Base-by-base conservation (phyloP, 306 rosid species). In the Ceratonia siliqua region DNA sequence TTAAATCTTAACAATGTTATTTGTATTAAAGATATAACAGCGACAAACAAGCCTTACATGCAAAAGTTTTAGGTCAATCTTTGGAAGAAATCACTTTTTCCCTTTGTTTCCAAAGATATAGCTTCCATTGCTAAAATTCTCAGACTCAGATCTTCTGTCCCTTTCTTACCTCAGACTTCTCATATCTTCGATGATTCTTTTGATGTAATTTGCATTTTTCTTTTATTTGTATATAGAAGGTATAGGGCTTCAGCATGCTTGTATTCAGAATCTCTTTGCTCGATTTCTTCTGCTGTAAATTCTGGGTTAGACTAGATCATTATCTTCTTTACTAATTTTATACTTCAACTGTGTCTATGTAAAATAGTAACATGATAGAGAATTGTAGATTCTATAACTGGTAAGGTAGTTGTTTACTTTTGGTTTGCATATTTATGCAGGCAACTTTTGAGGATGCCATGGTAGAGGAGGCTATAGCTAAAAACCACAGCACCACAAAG, bases 381-480 rank as follows among this genome's bases (percentile, higher is more conserved):
- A n/a, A n/a, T n/a, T n/a, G n/a, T n/a, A n/a, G n/a, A 53, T 68
- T 30, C 21, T n/a, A 21, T 43, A 6, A 22, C 48, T 13, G 13
- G 13, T 33, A 45, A 52, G 63, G 50, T 13, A 12, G 22, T 10
- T 17, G 41, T 41, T 76, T 13, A 77, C 56, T 38, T 49, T n/a
- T 38, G 68, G 48, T 21, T 54, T 50, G 52, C 9, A 43, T 35
- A 77, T 75, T 74, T 62, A 45, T 83, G 82, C 85, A 94, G 96
- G 97, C 99, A 27, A 92, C 99, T 77, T 94, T 94, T 56, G 96
- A 94, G 75, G 98, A 94, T 46, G 92, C 89, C 33, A 76, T 91
- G 95, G 67, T 85, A 56, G 95, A 88, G 14, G 96, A 92, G 84
- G 99, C 99, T 6, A 76, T 90, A 72, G 90, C 93, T 8, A 92